Base-by-base conservation (phyloP, 768 basidiomycete genomes). In the Tephrocybe rancida region DNA sequence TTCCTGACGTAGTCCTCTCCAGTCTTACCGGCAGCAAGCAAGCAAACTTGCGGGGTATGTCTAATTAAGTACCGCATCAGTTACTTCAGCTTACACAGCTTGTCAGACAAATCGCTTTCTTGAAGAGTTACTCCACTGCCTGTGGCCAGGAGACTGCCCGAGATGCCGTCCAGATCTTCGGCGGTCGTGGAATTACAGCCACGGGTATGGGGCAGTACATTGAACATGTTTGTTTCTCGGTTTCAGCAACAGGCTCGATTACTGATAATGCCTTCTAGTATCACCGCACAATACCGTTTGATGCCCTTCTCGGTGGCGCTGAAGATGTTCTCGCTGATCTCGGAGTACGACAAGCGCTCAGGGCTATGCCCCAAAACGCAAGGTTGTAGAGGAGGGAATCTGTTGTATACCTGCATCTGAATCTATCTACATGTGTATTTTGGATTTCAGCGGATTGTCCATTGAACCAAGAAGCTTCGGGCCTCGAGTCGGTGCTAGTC, bases 151-250 rank as follows among this genome's bases (percentile, higher is more conserved):
- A 87, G 53, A 88, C 85, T 29, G 84, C 86, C 18, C 76, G 81
- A 6, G 77, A 78, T 61, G 75, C 76, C 37, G 74, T 80, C 16
- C 75, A 77, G 71, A 82, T 95, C 56, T 94, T 93, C 59, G 92
- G 92, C 62, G 93, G 92, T 16, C 84, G 93, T 49, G 92, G 90
- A 22, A 83, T 95, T 45, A 95, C 93, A 3, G 81, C 82, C 66
- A 84, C 84, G 1, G 91, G 92, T 16, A 91, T 92, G 88, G 91
- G 91, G 34, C 75, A 74, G 50, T 80, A 78, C 61, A 82, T 90
- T 44, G 90, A 93, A 69, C 87, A 90, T 63, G 83, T 85, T 56
- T 56, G 80, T 78, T 5, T 2, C 43, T 60, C 44, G 29, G 30
- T 10, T 13, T 39, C 56, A 39, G 45, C n/a, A 34, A 13, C 30